These are phyloP conservation scores for Naganishia vishniacii DNA, from an alignment of 768 basidiomycete species.

Conservation along the genomic window DNA sequence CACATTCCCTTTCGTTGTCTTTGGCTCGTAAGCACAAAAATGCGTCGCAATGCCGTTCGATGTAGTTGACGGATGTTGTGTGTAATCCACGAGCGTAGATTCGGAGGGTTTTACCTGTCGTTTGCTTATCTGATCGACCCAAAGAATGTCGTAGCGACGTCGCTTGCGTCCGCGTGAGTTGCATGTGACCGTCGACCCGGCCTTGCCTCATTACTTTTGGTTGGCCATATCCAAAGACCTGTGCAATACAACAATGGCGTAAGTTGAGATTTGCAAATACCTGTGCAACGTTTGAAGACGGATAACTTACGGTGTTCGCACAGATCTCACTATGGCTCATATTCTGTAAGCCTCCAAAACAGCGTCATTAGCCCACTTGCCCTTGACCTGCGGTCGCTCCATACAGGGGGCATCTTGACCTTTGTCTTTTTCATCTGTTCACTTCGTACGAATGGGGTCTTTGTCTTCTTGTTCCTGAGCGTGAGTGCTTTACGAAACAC, in stretches of 20 bases:
- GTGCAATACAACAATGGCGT: conserved; percentile 33
- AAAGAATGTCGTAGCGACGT: conserved; percentile 27
- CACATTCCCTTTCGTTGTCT: conserved; percentile 38
- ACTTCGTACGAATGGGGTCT: conserved; percentile 34
- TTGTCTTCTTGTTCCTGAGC: conserved; percentile 30
- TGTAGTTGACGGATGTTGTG: not conserved
- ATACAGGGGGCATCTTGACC: conserved; percentile 26
- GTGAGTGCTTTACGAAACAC: conserved; percentile 7
- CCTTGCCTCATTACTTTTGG: not conserved
- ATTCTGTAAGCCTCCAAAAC: conserved; percentile 23
- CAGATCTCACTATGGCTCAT: conserved; percentile 31
- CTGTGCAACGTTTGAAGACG: too few relatives aligned
- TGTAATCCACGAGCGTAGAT: conserved; percentile 19
- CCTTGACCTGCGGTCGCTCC: too few relatives aligned
- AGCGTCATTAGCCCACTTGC: not conserved
- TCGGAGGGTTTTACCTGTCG: conserved; percentile 34
- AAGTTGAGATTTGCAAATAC: not conserved
- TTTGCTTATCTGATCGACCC: conserved; percentile 35
- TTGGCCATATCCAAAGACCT: not conserved
- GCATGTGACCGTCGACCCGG: not conserved
- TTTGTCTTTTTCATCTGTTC: conserved; percentile 33
- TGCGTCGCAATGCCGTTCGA: too few relatives aligned
- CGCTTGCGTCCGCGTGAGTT: conserved; percentile 24
- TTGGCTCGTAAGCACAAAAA: conserved; percentile 13
- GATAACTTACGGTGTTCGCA: too few relatives aligned